phyloP scores from a whole-genome alignment of 306 rosid species.

The Purshia tridentata region DNA sequence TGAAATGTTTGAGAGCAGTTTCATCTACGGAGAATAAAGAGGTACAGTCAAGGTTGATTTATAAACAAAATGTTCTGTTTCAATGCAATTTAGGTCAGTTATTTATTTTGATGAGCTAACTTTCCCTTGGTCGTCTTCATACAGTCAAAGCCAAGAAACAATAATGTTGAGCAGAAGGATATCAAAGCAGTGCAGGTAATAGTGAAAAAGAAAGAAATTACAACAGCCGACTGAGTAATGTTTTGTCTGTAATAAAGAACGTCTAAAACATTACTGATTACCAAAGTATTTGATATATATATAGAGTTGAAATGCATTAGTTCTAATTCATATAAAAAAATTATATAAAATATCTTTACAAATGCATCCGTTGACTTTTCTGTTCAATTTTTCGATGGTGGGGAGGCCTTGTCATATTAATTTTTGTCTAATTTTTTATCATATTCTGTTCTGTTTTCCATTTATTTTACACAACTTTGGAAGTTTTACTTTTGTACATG shows the following conservation, averaged over 20 bases:
- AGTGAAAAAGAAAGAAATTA: conserved; percentile 30
- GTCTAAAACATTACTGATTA: no score
- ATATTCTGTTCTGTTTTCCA: no score
- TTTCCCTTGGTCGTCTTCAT: conserved; percentile 3
- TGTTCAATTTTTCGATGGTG: no score
- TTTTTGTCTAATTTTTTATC: no score
- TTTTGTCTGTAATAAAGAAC: no score
- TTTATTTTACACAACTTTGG: not conserved
- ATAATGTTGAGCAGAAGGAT: conserved; percentile 14
- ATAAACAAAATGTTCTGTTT: no score
- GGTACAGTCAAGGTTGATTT: conserved; percentile 2
- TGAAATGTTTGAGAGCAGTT: conserved; percentile 25
- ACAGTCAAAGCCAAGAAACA: conserved; percentile 26
- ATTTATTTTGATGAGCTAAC: not conserved
- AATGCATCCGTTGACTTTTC: not conserved
- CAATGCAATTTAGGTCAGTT: not conserved
- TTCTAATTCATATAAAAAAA: no score
- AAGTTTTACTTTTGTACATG: not conserved
- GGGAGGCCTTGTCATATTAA: no score
- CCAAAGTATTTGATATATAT: no score
- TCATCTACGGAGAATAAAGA: conserved; percentile 19
- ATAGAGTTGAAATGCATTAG: no score
- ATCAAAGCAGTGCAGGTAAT: conserved; percentile 27
- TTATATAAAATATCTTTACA: no score
- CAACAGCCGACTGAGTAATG: no score